A percentile compares a stretch with the other conserved stretches of the same genome.
These are phyloP conservation scores for Termitomyces sp. DNA, from an alignment of 768 basidiomycete genomes.

Conservation along the genomic window DNA sequence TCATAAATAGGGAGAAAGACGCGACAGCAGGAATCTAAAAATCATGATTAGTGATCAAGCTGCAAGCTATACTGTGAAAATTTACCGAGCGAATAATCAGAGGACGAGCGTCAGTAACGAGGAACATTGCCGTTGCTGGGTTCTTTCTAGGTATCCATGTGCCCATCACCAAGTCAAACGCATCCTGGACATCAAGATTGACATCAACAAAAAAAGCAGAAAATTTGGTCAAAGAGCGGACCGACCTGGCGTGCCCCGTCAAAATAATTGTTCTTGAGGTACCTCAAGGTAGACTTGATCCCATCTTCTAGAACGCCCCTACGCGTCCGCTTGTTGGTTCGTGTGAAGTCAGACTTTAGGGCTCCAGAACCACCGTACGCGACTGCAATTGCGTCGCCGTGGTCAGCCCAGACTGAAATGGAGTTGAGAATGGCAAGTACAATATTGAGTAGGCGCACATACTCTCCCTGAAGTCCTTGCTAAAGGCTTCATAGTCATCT, in stretches of 20 bases:
- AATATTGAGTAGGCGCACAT: slow-evolving; percentile 24
- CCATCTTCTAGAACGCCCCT: slow-evolving; percentile 84
- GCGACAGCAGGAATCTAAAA: slow-evolving; percentile 79
- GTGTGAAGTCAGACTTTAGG: slow-evolving; percentile 93
- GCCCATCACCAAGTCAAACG: slow-evolving; percentile 92
- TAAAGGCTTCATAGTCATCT: slow-evolving; percentile 78
- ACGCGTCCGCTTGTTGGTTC: slow-evolving; percentile 85
- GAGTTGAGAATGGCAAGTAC: not conserved
- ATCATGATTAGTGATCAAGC: slow-evolving; percentile 1
- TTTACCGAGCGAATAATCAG: slow-evolving; percentile 78
- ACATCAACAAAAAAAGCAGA: not conserved
- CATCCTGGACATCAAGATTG: slow-evolving; percentile 55
- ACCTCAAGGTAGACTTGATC: slow-evolving; percentile 77
- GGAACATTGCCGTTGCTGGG: slow-evolving; percentile 62
- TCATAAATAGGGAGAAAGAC: slow-evolving; percentile 83
- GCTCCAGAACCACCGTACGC: slow-evolving; percentile 97
- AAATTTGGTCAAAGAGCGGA: slow-evolving; percentile 19
- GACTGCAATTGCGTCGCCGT: slow-evolving; percentile 84
- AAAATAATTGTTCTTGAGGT: slow-evolving; percentile 94
- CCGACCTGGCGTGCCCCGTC: slow-evolving; percentile 93
- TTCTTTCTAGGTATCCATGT: slow-evolving; percentile 82
- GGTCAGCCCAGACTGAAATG: slow-evolving; percentile 90
- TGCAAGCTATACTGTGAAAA: slow-evolving; percentile 10
- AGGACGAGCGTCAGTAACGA: slow-evolving; percentile 79
- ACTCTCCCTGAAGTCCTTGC: slow-evolving; percentile 87